Percentiles rank a stretch among this genome's conserved stretches.
These are phyloP conservation scores for Xylaria telfairii DNA, from an alignment of 495 filamentous ascomycete species.

Conservation along the genomic window DNA sequence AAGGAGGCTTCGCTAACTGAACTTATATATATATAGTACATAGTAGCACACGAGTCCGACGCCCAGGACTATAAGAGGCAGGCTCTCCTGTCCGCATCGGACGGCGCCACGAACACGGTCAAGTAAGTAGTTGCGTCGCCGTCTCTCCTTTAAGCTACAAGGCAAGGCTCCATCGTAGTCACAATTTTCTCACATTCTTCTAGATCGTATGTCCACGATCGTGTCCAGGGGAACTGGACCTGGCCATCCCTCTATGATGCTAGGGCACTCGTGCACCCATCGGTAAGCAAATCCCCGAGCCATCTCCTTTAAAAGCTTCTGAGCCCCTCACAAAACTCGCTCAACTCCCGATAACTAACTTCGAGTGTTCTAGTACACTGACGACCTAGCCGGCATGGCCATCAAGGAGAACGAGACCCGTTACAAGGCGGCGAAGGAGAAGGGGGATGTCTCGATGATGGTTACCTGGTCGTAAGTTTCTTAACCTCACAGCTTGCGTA, in stretches of 20 bases:
- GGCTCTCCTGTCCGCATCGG: slow-evolving; percentile 63
- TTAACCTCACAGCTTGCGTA: neutral
- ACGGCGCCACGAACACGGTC: slow-evolving; percentile 69
- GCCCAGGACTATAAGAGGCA: slow-evolving; percentile 65
- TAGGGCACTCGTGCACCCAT: slow-evolving; percentile 65
- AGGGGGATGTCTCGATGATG: slow-evolving; percentile 40
- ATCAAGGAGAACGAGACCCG: slow-evolving; percentile 64
- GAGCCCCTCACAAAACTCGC: neutral
- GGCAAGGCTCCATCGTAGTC: neutral
- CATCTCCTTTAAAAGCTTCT: neutral
- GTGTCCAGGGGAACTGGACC: slow-evolving; percentile 64
- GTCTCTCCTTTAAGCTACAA: neutral
- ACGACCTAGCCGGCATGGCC: slow-evolving; percentile 59
- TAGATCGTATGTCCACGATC: slow-evolving; percentile 71
- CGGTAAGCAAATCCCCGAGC: slow-evolving; percentile 23
- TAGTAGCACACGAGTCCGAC: slow-evolving; percentile 68
- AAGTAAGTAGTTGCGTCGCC: slow-evolving; percentile 42
- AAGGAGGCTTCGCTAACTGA: slow-evolving; percentile 19
- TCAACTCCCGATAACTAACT: neutral
- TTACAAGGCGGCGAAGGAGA: slow-evolving; percentile 56
- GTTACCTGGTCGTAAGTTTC: slow-evolving; percentile 62
- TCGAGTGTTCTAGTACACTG: slow-evolving; percentile 45
- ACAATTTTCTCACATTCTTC: neutral
- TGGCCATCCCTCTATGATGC: slow-evolving; percentile 74
- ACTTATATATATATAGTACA: slow-evolving; percentile 55